These are phyloP conservation scores for Dichotomocladium elegans DNA, from an alignment of 371 early-diverging fungal genomes.

Conservation along the genomic window DNA sequence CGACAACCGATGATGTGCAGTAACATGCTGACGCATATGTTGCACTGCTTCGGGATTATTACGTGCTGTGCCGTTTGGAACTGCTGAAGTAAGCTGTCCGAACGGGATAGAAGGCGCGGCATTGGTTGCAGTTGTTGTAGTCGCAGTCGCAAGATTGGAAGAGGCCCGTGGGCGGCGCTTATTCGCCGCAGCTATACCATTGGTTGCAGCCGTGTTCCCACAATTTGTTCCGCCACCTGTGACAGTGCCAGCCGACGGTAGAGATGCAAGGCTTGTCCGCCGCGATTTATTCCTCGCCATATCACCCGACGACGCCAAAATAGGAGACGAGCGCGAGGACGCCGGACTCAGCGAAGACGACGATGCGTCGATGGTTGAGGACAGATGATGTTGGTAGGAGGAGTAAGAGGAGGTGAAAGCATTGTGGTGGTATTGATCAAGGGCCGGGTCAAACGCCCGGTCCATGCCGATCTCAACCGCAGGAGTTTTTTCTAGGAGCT, in stretches of 20 bases:
- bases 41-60: neutral
- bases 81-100: neutral
- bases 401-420: no score
- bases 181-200: neutral
- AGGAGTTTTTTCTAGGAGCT: constrained; percentile 13
- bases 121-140: neutral
- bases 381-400: neutral
- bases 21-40: constrained; percentile 3
- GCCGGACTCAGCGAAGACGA: constrained; percentile 2
- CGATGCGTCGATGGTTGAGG: neutral
- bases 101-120: neutral
- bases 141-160: constrained; percentile 1
- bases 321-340: constrained; percentile 4
- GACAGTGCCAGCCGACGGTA: neutral
- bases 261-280: constrained; percentile 5
- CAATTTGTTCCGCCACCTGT: neutral
- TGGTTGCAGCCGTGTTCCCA: neutral
- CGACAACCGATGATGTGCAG: constrained; percentile 24
- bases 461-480: constrained; percentile 12
- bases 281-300: constrained; percentile 4
- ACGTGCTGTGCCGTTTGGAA: neutral
- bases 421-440: no score
- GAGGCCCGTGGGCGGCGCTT: constrained; percentile 9
- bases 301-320: neutral
- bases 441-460: neutral